Evolutionary conservation across 495 filamentous ascomycete genomes (phyloP).

Genomic region (Tuber calosporum): DNA sequence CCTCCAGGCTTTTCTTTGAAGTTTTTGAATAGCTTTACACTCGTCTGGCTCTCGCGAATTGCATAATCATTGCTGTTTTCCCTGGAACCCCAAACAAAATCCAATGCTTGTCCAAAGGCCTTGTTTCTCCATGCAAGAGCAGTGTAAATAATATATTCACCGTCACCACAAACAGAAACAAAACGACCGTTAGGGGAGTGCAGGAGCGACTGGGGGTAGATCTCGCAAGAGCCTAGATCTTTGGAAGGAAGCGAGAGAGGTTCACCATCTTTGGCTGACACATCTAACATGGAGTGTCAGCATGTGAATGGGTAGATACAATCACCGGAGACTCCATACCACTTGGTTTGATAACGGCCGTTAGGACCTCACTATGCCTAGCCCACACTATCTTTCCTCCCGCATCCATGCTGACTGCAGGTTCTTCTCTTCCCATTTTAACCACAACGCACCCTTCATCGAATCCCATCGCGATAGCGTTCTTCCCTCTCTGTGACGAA

Average conservation of each 20-base stretch:
- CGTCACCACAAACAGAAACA: constrained; percentile 92
- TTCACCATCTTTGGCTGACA: constrained; percentile 76
- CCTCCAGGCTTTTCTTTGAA: constrained; percentile 88
- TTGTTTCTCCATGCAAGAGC: constrained; percentile 96
- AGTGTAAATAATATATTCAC: constrained; percentile 98
- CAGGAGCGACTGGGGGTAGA: constrained; percentile 87
- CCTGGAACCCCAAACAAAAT: constrained; percentile 96
- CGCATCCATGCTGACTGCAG: constrained; percentile 91
- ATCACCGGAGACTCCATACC: constrained; percentile 44
- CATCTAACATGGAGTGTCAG: constrained; percentile 48
- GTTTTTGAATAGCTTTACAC: constrained; percentile 94
- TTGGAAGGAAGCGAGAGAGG: constrained; percentile 81
- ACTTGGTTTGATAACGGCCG: constrained; percentile 87
- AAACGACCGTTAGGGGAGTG: constrained; percentile 98
- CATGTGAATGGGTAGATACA: neutral
- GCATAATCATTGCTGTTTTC: constrained; percentile 98
- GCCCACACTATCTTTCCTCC: constrained; percentile 96
- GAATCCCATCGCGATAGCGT: constrained; percentile 91
- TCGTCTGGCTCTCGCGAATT: constrained; percentile 85
- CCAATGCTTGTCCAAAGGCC: constrained; percentile 86
- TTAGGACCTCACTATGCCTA: constrained; percentile 85
- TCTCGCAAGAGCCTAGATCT: constrained; percentile 88
- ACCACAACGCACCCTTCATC: constrained; percentile 97
- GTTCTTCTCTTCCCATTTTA: constrained; percentile 95
- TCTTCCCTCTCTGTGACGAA: constrained; percentile 83